phyloP scores from a whole-genome alignment of 768 basidiomycete genomes.

The Kockovaella imperatae region DNA sequence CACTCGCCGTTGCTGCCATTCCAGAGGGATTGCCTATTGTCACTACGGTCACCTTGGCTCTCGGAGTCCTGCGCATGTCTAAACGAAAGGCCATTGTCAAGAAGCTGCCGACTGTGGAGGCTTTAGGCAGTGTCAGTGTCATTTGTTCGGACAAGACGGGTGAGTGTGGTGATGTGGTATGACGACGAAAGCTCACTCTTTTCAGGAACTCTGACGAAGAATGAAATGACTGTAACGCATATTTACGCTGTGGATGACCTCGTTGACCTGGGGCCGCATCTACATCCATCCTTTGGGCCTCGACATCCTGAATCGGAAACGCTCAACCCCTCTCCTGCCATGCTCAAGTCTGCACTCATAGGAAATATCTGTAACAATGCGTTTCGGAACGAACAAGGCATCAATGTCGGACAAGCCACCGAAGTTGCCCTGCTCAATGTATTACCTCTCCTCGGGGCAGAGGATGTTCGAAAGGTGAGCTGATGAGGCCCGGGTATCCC shows the following conservation, averaged over 20 bases:
- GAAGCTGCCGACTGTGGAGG: conserved; percentile 89
- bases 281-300: conserved; percentile 42
- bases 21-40: conserved; percentile 95
- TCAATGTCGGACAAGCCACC: conserved; percentile 77
- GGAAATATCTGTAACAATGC: conserved; percentile 90
- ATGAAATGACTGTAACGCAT: conserved; percentile 89
- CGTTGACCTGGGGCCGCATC: conserved; percentile 56
- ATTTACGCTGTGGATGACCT: conserved; percentile 80
- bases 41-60: conserved; percentile 89
- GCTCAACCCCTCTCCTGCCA: conserved; percentile 54
- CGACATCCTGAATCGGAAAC: conserved; percentile 27
- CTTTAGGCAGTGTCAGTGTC: conserved; percentile 88
- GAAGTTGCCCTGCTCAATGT: conserved; percentile 87
- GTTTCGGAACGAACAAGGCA: conserved; percentile 62
- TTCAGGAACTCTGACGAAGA: conserved; percentile 79
- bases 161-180: conserved; percentile 33
- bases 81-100: conserved; percentile 94
- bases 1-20: conserved; percentile 95
- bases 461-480: conserved; percentile 65
- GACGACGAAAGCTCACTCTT: neutral
- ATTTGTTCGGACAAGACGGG: conserved; percentile 98
- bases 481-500: neutral
- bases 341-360: conserved; percentile 67
- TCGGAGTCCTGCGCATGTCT: conserved; percentile 89
- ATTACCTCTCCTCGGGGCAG: conserved; percentile 57